Conservation (phyloP, 352 stramenopile genomes). For the Aphanomyces cochlioides region DNA sequence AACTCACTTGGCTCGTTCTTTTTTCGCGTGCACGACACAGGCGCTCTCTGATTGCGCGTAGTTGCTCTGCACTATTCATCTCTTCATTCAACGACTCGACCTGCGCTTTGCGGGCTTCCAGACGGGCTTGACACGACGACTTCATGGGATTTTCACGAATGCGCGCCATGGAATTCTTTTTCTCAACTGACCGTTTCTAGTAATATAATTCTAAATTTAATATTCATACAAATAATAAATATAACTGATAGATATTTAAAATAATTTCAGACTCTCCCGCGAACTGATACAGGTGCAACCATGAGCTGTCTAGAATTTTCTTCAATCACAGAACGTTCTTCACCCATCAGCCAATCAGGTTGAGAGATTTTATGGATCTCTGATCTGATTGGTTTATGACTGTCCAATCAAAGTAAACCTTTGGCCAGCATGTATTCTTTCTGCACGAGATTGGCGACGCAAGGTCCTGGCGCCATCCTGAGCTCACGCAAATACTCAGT, state of each 20-base stretch:
- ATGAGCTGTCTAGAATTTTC: conserved; percentile 20
- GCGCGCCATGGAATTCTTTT: not conserved
- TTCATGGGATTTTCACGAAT: conserved; percentile 35
- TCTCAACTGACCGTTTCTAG: not conserved
- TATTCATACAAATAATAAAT: not conserved
- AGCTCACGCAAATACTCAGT: no score
- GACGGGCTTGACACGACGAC: conserved; percentile 63
- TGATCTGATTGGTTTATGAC: not conserved
- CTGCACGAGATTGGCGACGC: not conserved
- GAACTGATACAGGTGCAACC: not conserved
- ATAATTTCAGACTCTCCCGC: not conserved
- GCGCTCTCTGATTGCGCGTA: conserved; percentile 12
- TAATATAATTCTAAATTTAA: not conserved
- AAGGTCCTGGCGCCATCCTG: no score
- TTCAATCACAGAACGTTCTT: not conserved
- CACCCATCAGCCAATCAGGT: conserved; percentile 2
- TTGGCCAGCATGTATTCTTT: not conserved
- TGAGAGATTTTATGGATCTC: not conserved
- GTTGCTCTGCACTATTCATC: not conserved
- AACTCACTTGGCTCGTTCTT: conserved; percentile 37
- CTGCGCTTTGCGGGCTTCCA: conserved; percentile 49
- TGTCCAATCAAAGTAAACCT: not conserved
- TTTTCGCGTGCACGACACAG: not conserved
- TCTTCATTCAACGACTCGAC: not conserved
- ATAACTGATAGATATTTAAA: not conserved